Evolutionary conservation across 139 green algal species (phyloP).

Genomic region (Tetratostichococcus sp.): DNA sequence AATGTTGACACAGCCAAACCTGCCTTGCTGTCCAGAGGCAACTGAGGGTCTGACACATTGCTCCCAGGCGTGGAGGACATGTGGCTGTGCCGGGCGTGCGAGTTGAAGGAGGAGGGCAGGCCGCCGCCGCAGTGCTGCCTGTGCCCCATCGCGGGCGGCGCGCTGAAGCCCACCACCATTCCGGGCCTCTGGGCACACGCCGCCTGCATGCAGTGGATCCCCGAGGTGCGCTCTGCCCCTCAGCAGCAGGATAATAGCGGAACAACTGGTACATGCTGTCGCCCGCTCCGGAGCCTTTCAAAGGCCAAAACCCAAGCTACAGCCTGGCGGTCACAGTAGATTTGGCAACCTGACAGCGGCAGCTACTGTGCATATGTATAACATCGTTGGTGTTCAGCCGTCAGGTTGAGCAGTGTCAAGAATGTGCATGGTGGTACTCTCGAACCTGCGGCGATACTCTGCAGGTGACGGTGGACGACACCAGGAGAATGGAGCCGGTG

Average conservation of each 20-base stretch:
- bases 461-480: conserved; percentile 23
- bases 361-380: no score
- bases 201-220: conserved; percentile 85
- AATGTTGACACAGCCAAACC: no score
- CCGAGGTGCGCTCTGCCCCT: conserved; percentile 37
- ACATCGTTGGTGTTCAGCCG: no score
- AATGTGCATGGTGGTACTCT: no score
- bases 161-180: conserved; percentile 82
- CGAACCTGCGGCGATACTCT: neutral
- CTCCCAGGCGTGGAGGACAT: conserved; percentile 59
- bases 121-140: conserved; percentile 80
- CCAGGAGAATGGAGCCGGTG: conserved; percentile 73
- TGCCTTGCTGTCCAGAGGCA: no score
- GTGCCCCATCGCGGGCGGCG: conserved; percentile 82
- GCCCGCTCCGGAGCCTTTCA: no score
- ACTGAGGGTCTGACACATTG: no score
- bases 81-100: conserved; percentile 85
- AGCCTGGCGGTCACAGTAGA: no score
- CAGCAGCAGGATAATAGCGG: neutral
- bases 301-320: no score
- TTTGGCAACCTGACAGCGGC: no score
- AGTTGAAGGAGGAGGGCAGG: conserved; percentile 50
- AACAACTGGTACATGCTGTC: no score
- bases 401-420: no score
- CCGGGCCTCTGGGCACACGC: conserved; percentile 75